Base-by-base conservation (phyloP, 805 yeast genomes). In the Cyberlindnera petersonii region DNA sequence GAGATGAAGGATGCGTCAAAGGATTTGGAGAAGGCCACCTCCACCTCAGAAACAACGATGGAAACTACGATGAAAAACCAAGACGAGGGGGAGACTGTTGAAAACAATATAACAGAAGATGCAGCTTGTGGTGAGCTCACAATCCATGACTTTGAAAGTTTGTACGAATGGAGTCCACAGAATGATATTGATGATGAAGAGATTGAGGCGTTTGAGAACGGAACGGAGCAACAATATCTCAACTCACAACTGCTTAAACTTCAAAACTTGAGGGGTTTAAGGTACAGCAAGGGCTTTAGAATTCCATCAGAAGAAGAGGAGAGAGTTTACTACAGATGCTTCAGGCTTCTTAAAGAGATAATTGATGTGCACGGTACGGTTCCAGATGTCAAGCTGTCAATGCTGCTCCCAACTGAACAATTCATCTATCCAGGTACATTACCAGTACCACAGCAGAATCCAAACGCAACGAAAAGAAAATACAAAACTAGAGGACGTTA, bases 371-470 rank as follows among this genome's bases (percentile, higher is more conserved):
- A 34, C 46, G 71, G 43, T 46, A 71, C 40, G 48, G 59, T 56
- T 6, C 59, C 52, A 45, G 62, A 50, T 18, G 33, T 65, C 9
- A 60, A 60, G 19, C 53, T 47, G 16, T 58, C 64, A 31, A 60
- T 64, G 28, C 61, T 61, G 18, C 58, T 89, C 33, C 95, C 96
- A 1, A 80, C 84, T 1, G 69, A 84, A 40, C 78, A 78, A 55
- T 74, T 79, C 18, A 86, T 81, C 48, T 88, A 86, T 54, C 64
- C 74, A 26, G 97, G 97, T 33, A 72, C 82, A 1, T 69, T 89
- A 53, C 96, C 96, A 1, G 83, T 85, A 2, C 63, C 71, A 5
- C 58, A 69, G 4, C 59, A 55, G 23, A 39, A 20, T 30, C 37
- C 24, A 29, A 45, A 24, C 13, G 28, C 34, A 5, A 30, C 43